phyloP scores from a whole-genome alignment of 2,329 filamentous ascomycete genomes.

The Epichloe festucae region DNA sequence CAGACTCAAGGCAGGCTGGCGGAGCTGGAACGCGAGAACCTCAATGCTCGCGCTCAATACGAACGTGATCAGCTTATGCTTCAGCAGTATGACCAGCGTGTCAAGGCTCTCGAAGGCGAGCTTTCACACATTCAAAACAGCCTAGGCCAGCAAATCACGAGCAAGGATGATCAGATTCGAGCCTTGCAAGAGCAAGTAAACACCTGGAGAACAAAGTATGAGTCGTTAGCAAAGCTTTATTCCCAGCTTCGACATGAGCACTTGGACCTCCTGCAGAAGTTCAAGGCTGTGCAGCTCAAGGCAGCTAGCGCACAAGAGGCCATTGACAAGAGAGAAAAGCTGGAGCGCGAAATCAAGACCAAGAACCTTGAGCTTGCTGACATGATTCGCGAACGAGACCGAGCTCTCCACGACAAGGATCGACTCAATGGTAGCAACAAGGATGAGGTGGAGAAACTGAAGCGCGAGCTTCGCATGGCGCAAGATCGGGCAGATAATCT shows the following conservation, averaged over 20 bases:
- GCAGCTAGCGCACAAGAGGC: constrained; percentile 94
- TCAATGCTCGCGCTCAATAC: constrained; percentile 88
- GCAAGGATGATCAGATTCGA: constrained; percentile 88
- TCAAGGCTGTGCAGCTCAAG: constrained; percentile 92
- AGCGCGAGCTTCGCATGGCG: constrained; percentile 84
- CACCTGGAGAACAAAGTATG: constrained; percentile 95
- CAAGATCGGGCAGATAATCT: constrained; percentile 84
- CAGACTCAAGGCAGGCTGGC: constrained; percentile 94
- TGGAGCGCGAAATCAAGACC: constrained; percentile 95
- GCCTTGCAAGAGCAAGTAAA: constrained; percentile 94
- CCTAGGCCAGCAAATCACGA: constrained; percentile 70
- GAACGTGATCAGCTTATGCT: constrained; percentile 96
- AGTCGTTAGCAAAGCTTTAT: constrained; percentile 91
- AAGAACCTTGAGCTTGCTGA: constrained; percentile 98
- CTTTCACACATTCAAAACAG: constrained; percentile 70
- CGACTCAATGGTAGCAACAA: constrained; percentile 73
- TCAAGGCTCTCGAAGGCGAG: constrained; percentile 86
- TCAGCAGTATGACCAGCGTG: constrained; percentile 88
- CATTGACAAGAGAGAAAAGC: constrained; percentile 84
- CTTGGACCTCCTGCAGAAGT: constrained; percentile 86
- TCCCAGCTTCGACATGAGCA: constrained; percentile 93
- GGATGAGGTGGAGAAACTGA: constrained; percentile 89
- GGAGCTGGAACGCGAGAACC: constrained; percentile 87
- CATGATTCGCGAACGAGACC: constrained; percentile 94
- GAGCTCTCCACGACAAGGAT: constrained; percentile 87